Evolutionary conservation across 441 rosid genomes (phyloP), one percentile per base, ranked within the genome.

Genomic region (California macrophylla): DNA sequence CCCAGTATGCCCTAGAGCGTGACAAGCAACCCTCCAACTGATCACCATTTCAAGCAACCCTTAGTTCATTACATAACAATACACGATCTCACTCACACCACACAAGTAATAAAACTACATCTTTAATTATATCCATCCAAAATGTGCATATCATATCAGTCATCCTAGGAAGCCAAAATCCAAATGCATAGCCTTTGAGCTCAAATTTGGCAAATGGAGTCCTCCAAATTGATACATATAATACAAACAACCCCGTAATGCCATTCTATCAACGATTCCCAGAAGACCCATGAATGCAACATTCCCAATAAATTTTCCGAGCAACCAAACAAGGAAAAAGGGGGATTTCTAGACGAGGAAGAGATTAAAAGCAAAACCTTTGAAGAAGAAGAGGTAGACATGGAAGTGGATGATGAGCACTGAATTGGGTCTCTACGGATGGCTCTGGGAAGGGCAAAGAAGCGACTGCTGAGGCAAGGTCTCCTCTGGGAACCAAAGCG

Each of bases 1-100:
- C 89, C 99, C 97, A 92, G 72, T 82, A 86, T 28, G 93, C 97
- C 75, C 83, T 86, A 4, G 93, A 89, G 70, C 75, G 82, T 32
- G 78, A 40, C 76, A 90, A 82, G 75, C 78, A 67, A 77, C 82
- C 85, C 78, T 80, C 87, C 81, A 84, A 72, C 83, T 85, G 79
- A 71, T 71, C 71, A 78, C 66, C 78, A 75, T 70, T 77, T 28
- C 64, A 70, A 67, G 62, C 23, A 54, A 64, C 73, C 58, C 26
- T 25, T 69, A 30, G 38, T n/a, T 25, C 34, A 13, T 62, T 25
- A 29, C 36, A 8, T 26, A 24, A 56, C 30, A 64, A 5, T 18
- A 30, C 10, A 64, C 29, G 24, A 40, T 42, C 2, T 54, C 73
- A 66, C 10, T 25, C 20, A 18, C 9, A 34, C 21, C 58, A 70